phyloP scores from a whole-genome alignment of 208 protist genomes.

The Trypanosoma congolense region DNA sequence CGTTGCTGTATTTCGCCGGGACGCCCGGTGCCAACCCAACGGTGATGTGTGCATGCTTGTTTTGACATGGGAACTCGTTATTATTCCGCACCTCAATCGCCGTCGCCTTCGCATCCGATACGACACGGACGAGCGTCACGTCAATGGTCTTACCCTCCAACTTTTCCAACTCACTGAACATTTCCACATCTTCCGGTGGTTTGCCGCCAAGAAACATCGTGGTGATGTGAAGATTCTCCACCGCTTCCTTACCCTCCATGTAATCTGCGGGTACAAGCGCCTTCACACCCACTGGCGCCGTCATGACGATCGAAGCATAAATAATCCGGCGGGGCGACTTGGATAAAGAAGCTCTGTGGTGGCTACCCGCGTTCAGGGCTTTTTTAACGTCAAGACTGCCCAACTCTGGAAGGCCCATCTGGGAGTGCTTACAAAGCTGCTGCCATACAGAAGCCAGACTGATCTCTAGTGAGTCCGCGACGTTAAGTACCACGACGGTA shows the following conservation, averaged over 20 bases:
- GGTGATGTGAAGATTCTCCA: slow-evolving; percentile 12
- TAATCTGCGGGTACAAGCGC: slow-evolving; percentile 11
- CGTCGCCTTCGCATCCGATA: slow-evolving; percentile 54
- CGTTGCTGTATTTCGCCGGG: slow-evolving; percentile 61
- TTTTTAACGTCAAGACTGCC: slow-evolving; percentile 25
- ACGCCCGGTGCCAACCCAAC: slow-evolving; percentile 39
- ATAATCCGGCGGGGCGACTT: slow-evolving; percentile 27
- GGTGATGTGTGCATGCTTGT: slow-evolving; percentile 51
- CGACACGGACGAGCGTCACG: slow-evolving; percentile 36
- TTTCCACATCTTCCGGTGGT: slow-evolving; percentile 36
- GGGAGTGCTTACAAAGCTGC: slow-evolving; percentile 27
- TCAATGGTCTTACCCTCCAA: slow-evolving; percentile 26
- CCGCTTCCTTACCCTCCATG: slow-evolving; percentile 14
- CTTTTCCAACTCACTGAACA: slow-evolving; percentile 41
- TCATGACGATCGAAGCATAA: slow-evolving; percentile 32
- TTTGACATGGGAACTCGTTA: slow-evolving; percentile 36
- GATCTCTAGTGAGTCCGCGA: slow-evolving; percentile 23
- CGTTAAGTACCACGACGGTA: slow-evolving; percentile 44
- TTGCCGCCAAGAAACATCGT: slow-evolving; percentile 17
- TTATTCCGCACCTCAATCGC: slow-evolving; percentile 23
- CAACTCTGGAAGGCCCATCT: slow-evolving; percentile 32
- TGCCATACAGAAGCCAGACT: slow-evolving; percentile 38
- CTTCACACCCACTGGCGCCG: slow-evolving; percentile 15
- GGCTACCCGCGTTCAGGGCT: slow-evolving; percentile 27
- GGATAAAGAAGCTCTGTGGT: slow-evolving; percentile 46